Percentiles rank a stretch among this genome's conserved stretches.
Conservation (phyloP, 2,329 filamentous ascomycete genomes). For the Cordyceps pruinosa region DNA sequence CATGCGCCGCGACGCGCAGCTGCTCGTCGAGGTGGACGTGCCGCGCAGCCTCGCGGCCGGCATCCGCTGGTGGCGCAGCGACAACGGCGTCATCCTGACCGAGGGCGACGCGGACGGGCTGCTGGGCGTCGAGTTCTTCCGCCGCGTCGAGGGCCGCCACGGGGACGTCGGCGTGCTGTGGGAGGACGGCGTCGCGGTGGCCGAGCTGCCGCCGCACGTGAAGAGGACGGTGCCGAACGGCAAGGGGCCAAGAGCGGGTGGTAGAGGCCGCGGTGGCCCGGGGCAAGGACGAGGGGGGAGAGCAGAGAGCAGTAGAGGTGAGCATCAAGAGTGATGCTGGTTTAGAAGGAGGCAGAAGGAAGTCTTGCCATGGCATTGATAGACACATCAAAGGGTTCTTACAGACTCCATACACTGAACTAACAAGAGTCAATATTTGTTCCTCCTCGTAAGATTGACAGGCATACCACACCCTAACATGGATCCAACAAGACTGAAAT, state of each 20-base stretch:
- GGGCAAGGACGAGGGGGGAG: neutral
- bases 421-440: neutral
- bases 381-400: neutral
- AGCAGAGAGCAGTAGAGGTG: neutral
- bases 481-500: too few relatives aligned
- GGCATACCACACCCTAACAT: too few relatives aligned
- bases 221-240: slow-evolving; percentile 41
- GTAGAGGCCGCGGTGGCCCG: slow-evolving; percentile 24
- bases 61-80: slow-evolving; percentile 70
- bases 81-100: slow-evolving; percentile 69
- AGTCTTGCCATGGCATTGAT: too few relatives aligned
- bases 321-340: neutral
- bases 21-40: slow-evolving; percentile 73
- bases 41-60: slow-evolving; percentile 54
- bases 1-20: slow-evolving; percentile 70
- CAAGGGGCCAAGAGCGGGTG: slow-evolving; percentile 39
- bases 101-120: slow-evolving; percentile 53
- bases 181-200: slow-evolving; percentile 59
- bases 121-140: slow-evolving; percentile 62
- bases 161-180: slow-evolving; percentile 59
- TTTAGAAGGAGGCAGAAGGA: neutral
- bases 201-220: slow-evolving; percentile 58
- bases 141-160: slow-evolving; percentile 58
- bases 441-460: neutral
- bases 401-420: too few relatives aligned